Base-by-base conservation (phyloP, 2,329 filamentous ascomycete species). In the Zymoseptoria crescenta region DNA sequence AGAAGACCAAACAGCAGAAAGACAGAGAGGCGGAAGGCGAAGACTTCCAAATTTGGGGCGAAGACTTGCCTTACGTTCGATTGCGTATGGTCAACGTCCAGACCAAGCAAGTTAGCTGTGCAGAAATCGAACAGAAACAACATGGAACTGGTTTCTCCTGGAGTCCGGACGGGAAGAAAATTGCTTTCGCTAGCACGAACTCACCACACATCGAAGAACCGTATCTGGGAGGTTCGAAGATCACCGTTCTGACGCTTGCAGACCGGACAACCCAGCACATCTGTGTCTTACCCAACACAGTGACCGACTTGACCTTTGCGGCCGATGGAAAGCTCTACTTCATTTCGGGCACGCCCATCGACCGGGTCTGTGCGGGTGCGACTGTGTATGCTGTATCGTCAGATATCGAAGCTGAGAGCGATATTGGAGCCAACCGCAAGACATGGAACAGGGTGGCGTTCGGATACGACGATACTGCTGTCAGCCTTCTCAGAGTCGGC, bases 31-130 rank as follows among this genome's bases (percentile, higher is more conserved):
- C 72, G 8, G 67, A 67, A 0, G 70, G 71, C 8, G 66, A 71
- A 29, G 74, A 74, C 57, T 68, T 66, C 1, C 63, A 69, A 7
- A 70, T 77, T 16, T 77, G 72, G 70, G 74, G 72, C 27, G 61
- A 73, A 45, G 65, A 71, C 10, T 75, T 71, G 74, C 61, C 70
- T 4, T 70, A 66, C 57, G 65, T 64, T 13, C 68, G 68, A 8
- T 62, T 77, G 9, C 64, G 70, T 0, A 61, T 72, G 1, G 49
- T 76, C 0, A 59, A 75, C 29, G 51, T 76, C 1, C 62, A 57
- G 8, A 72, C 66, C 0, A 66, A 70, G 49, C 60, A 65, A 6
- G 67, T 67, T 53, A 41, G 41, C 6, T 52, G 58, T n/a, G 29
- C 61, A 21, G 58, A 55, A 13, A 57, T 52, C 19, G 49, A 67